Conservation (phyloP, 441 rosid genomes). For the Pelargonium fulgidum region DNA sequence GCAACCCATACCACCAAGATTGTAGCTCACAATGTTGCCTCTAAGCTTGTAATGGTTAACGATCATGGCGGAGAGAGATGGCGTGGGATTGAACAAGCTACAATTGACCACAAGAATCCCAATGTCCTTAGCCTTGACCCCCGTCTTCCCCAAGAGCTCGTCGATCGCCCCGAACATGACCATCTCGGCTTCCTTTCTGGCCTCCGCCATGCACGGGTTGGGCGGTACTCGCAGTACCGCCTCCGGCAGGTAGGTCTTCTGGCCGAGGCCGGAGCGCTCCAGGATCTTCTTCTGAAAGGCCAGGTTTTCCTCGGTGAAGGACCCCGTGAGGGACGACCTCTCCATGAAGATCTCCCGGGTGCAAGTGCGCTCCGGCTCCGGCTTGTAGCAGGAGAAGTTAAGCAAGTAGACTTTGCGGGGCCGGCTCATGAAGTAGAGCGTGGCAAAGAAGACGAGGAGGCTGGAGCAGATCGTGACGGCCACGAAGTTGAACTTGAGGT, state of each 20-base stretch:
- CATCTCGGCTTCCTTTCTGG: conserved; percentile 21
- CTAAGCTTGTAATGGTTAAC: conserved; percentile 26
- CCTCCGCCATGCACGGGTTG: conserved; percentile 24
- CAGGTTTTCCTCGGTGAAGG: conserved; percentile 22
- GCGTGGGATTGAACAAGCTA: conserved; percentile 27
- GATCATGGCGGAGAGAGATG: conserved; percentile 24
- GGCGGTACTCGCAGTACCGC: conserved; percentile 20
- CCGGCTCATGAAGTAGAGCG: conserved; percentile 21
- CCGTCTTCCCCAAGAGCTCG: conserved; percentile 19
- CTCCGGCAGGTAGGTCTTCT: conserved; percentile 24
- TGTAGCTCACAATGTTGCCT: conserved; percentile 23
- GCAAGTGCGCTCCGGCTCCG: conserved; percentile 19
- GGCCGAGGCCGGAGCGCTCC: conserved; percentile 24
- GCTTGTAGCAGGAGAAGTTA: conserved; percentile 24
- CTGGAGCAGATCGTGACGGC: conserved; percentile 16
- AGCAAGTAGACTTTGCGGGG: conserved; percentile 22
- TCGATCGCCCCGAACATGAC: conserved; percentile 28
- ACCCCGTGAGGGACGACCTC: conserved; percentile 21
- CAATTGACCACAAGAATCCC: conserved; percentile 25
- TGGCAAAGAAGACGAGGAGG: conserved; percentile 18
- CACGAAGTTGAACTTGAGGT: conserved; percentile 23
- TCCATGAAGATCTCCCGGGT: conserved; percentile 19
- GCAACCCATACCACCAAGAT: conserved; percentile 28
- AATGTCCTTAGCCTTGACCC: conserved; percentile 23
- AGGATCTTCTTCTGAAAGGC: conserved; percentile 25